Percentiles rank a stretch among this genome's conserved stretches.
Evolutionary conservation across 352 stramenopile genomes (phyloP).

Genomic region (Phytophthora pluvialis): DNA sequence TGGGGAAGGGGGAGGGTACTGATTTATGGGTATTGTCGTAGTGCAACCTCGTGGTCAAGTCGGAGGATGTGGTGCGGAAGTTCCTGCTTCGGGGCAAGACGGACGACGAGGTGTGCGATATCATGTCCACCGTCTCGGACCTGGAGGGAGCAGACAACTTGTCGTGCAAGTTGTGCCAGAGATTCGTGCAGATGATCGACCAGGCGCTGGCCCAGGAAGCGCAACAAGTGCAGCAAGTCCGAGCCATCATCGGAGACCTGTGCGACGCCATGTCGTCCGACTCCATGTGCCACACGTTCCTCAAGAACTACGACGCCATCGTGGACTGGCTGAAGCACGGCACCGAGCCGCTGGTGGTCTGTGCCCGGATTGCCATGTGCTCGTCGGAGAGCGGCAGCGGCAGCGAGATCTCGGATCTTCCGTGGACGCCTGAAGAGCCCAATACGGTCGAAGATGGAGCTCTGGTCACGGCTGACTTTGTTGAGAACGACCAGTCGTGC

Average conservation of each 20-base stretch:
- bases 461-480: constrained; percentile 7
- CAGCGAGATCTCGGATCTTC: constrained; percentile 11
- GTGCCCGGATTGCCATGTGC: constrained; percentile 69
- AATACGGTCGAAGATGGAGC: constrained; percentile 11
- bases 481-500: constrained; percentile 37
- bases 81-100: constrained; percentile 52
- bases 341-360: constrained; percentile 69
- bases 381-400: constrained; percentile 20
- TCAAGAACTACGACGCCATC: constrained; percentile 79
- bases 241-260: constrained; percentile 77
- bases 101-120: constrained; percentile 59
- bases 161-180: constrained; percentile 78
- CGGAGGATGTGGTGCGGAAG: constrained; percentile 49
- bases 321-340: constrained; percentile 80
- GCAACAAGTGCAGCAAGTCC: constrained; percentile 68
- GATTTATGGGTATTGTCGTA: constrained; percentile 12
- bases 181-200: constrained; percentile 79
- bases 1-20: constrained; percentile 13
- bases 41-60: constrained; percentile 50
- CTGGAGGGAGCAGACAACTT: constrained; percentile 42
- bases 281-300: constrained; percentile 82
- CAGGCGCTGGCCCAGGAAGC: constrained; percentile 63
- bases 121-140: constrained; percentile 32
- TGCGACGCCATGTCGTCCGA: constrained; percentile 72
- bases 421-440: constrained; percentile 11